Evolutionary conservation across 345 rosid species (phyloP).

Genomic region (Mangifera indica): DNA sequence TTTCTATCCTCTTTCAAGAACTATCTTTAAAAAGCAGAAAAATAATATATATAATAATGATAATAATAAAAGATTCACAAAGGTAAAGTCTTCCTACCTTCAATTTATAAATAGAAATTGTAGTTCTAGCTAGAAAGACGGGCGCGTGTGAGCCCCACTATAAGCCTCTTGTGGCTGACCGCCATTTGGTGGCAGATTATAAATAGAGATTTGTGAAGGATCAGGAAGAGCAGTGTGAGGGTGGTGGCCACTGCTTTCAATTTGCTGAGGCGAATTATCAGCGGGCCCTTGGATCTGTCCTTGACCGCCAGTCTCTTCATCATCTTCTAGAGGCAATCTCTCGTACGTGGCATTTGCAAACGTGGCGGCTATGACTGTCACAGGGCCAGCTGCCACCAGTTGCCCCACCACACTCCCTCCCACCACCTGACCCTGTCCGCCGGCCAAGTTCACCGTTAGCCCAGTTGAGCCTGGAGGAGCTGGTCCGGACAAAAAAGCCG

Average conservation of each 20-base stretch:
- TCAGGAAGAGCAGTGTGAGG: slow-evolving; percentile 38
- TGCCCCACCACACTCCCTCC: slow-evolving; percentile 83
- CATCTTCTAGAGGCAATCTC: slow-evolving; percentile 72
- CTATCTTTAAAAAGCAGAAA: slow-evolving; percentile 16
- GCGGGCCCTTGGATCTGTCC: slow-evolving; percentile 46
- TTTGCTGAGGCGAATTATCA: slow-evolving; percentile 48
- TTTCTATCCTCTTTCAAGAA: slow-evolving; percentile 6
- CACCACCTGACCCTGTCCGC: slow-evolving; percentile 76
- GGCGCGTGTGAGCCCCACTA: slow-evolving; percentile 56
- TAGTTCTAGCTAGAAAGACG: slow-evolving; percentile 36
- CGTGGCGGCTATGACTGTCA: slow-evolving; percentile 82
- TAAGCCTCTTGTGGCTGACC: slow-evolving; percentile 63
- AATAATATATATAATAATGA: no score
- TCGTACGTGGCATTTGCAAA: slow-evolving; percentile 85
- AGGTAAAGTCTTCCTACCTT: neutral
- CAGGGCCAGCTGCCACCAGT: slow-evolving; percentile 68
- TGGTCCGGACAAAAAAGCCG: slow-evolving; percentile 80
- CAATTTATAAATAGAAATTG: neutral
- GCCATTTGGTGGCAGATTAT: slow-evolving; percentile 57
- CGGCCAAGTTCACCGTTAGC: slow-evolving; percentile 68
- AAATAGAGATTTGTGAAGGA: slow-evolving; percentile 48
- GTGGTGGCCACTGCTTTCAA: slow-evolving; percentile 41
- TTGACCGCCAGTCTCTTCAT: slow-evolving; percentile 44
- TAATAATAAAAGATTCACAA: slow-evolving; percentile 8
- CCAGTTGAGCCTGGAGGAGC: slow-evolving; percentile 90